Conservation (phyloP, 2,329 filamentous ascomycete genomes). For the Xylaria multiplex region DNA sequence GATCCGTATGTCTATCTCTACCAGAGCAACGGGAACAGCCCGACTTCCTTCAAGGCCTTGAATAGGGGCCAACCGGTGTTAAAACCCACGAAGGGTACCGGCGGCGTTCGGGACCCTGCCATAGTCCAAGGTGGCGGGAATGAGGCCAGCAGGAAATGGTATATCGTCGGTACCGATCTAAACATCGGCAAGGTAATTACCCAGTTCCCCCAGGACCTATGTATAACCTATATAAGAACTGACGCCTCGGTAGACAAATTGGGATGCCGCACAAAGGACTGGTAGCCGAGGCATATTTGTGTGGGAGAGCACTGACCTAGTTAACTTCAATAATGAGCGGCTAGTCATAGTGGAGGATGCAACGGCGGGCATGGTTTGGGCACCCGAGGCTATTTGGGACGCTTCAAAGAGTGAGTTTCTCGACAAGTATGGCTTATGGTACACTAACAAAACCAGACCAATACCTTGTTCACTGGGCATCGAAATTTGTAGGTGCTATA, state of each 20-base stretch:
- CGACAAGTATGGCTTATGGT: background rate
- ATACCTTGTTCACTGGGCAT: constrained; percentile 60
- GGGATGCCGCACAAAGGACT: constrained; percentile 62
- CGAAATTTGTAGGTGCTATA: constrained; percentile 54
- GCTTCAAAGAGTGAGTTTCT: constrained; percentile 50
- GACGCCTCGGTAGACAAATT: constrained; percentile 54
- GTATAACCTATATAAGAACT: constrained; percentile 3
- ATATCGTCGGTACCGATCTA: constrained; percentile 65
- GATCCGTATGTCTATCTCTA: constrained; percentile 65
- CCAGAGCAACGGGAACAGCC: constrained; percentile 62
- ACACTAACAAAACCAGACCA: constrained; percentile 46
- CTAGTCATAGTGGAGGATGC: constrained; percentile 61
- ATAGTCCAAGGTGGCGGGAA: constrained; percentile 58
- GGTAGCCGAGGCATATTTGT: constrained; percentile 64
- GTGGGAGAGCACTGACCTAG: constrained; percentile 63
- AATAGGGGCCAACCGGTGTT: constrained; percentile 61
- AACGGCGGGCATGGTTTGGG: constrained; percentile 69
- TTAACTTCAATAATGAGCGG: constrained; percentile 60
- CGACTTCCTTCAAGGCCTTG: constrained; percentile 59
- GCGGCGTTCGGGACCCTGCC: constrained; percentile 63
- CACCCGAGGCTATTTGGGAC: constrained; percentile 65
- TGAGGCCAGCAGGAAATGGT: constrained; percentile 63
- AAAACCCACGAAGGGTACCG: constrained; percentile 60
- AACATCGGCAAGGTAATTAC: constrained; percentile 57
- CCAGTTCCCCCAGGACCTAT: background rate